These are phyloP conservation scores for Phialophora expanda DNA, from an alignment of 2,329 filamentous ascomycete genomes.

Conservation along the genomic window DNA sequence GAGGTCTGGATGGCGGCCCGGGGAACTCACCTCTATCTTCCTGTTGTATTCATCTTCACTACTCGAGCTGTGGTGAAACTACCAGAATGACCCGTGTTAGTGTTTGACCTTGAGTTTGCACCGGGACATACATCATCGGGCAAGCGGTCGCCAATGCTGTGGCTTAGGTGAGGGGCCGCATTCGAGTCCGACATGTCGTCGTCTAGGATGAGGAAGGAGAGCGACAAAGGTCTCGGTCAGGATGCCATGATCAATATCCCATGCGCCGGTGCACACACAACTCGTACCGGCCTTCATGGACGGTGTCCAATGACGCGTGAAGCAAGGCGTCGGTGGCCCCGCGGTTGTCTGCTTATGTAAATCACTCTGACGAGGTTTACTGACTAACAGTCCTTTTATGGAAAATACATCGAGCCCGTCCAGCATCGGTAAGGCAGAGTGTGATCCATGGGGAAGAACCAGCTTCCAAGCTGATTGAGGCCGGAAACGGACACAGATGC, in stretches of 20 bases:
- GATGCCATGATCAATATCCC: not conserved
- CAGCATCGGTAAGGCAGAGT: not conserved
- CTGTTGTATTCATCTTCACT: slow-evolving; percentile 48
- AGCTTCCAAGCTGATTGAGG: not conserved
- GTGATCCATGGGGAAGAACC: not conserved
- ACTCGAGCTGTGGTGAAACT: slow-evolving; percentile 41
- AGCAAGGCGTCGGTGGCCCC: not conserved
- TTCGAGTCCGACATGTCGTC: slow-evolving; percentile 17
- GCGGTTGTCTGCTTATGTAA: not conserved
- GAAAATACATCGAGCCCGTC: not conserved
- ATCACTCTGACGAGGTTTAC: not conserved
- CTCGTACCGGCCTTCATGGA: not conserved
- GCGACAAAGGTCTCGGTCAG: not conserved
- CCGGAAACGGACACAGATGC: not conserved
- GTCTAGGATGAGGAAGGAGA: not conserved
- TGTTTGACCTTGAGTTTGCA: not conserved
- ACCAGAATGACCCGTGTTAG: slow-evolving; percentile 12
- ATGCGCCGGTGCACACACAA: not conserved
- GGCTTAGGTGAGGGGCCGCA: slow-evolving; percentile 35
- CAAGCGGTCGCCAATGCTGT: slow-evolving; percentile 34
- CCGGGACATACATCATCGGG: slow-evolving; percentile 29
- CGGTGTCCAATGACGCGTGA: not conserved
- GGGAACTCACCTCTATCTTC: slow-evolving; percentile 33
- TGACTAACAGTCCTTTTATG: not conserved
- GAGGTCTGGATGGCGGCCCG: not conserved